Conservation (phyloP, 2,329 filamentous ascomycete species). For the Colletotrichum liriopes region DNA sequence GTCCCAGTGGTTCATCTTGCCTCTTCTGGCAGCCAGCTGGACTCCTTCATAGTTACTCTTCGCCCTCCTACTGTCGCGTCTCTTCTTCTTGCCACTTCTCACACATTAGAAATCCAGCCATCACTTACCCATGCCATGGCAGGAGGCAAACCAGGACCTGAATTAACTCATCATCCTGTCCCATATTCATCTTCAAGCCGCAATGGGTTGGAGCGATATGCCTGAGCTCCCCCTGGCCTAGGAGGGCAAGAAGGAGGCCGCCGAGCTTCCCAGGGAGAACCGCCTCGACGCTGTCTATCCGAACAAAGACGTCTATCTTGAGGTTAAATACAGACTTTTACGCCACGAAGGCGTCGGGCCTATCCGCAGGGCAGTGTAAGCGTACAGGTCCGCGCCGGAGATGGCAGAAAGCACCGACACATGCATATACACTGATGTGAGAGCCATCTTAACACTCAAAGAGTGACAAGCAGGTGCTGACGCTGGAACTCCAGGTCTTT, state of each 20-base stretch:
- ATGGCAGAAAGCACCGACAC: slow-evolving; percentile 72
- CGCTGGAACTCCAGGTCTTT: background rate
- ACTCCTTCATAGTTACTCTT: background rate
- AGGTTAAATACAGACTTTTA: slow-evolving; percentile 81
- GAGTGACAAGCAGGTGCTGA: background rate
- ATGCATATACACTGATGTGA: slow-evolving; percentile 80
- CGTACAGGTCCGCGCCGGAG: slow-evolving; percentile 66
- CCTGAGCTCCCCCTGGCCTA: slow-evolving; percentile 69
- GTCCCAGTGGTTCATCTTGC: background rate
- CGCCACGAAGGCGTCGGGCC: slow-evolving; percentile 82
- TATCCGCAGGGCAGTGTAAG: slow-evolving; percentile 76
- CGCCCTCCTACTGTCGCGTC: no score
- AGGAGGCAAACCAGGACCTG: background rate
- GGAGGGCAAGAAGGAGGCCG: slow-evolving; percentile 64
- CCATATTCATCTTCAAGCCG: background rate
- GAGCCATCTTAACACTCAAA: slow-evolving; percentile 35
- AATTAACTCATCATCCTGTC: background rate
- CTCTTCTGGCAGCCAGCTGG: background rate
- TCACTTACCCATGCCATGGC: background rate
- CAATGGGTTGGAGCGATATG: background rate
- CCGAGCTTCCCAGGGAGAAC: slow-evolving; percentile 64
- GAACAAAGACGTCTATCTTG: slow-evolving; percentile 77
- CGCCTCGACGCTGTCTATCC: slow-evolving; percentile 70
- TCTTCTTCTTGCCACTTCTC: no score
- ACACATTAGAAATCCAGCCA: background rate